Conservation (phyloP, 1,284 basidiomycete species). For the Apiotrichum montevideense region DNA sequence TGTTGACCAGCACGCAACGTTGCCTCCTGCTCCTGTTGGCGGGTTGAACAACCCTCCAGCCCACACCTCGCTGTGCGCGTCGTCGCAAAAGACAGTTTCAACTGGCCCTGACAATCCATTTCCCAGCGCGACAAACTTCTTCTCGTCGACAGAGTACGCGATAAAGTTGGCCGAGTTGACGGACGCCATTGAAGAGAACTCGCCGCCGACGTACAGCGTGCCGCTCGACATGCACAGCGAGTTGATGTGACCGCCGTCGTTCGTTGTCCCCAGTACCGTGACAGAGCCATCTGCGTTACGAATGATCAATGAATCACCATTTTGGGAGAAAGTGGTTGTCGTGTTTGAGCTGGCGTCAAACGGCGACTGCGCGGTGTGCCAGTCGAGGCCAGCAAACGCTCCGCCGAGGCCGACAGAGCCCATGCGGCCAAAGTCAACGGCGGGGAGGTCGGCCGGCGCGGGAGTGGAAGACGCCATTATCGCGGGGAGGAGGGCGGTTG, state of each 20-base stretch:
- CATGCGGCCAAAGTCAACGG: conserved; percentile 85
- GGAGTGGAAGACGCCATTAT: conserved; percentile 24
- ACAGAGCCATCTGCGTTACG: conserved; percentile 22
- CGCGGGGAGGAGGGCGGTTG: conserved; percentile 15
- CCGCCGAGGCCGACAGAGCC: conserved; percentile 80
- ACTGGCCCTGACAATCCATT: conserved; percentile 59
- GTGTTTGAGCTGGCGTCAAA: conserved; percentile 23
- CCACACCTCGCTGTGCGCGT: conserved; percentile 66
- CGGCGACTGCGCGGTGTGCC: conserved; percentile 34
- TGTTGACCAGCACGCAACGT: conserved; percentile 73
- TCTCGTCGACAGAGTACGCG: conserved; percentile 25
- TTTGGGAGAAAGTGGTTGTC: conserved; percentile 25
- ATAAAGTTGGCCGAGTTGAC: conserved; percentile 30
- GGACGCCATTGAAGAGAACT: conserved; percentile 32
- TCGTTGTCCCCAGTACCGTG: conserved; percentile 30
- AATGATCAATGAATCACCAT: conserved; percentile 36
- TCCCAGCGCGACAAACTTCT: conserved; percentile 14
- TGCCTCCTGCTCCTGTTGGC: conserved; percentile 49
- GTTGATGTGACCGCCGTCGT: conserved; percentile 36
- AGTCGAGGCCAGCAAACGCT: conserved; percentile 73
- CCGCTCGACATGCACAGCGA: conserved; percentile 37
- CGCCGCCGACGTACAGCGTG: conserved; percentile 40
- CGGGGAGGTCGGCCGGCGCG: conserved; percentile 60
- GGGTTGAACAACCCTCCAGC: conserved; percentile 68
- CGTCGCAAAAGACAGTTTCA: conserved; percentile 74